Percentiles rank a stretch among this genome's conserved stretches.
Evolutionary conservation across 164 flowering plant species (phyloP).

Genomic region (Dillenia turbinata): DNA sequence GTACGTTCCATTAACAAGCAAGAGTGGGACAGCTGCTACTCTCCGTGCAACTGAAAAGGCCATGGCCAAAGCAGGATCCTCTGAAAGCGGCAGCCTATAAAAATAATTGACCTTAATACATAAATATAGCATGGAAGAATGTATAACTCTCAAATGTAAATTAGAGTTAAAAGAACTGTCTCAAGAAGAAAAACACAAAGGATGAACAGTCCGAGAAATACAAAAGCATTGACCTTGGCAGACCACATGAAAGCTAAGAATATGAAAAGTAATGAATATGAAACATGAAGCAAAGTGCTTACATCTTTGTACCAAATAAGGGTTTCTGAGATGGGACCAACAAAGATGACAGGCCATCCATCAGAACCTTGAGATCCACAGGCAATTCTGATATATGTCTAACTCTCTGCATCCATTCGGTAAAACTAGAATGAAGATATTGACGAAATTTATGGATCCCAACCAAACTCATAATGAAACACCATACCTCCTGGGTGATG

Average conservation of each 20-base stretch:
- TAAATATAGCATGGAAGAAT: too few species aligned
- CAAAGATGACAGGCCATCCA: slow-evolving; percentile 84
- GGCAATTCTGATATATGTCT: slow-evolving; percentile 59
- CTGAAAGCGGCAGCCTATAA: slow-evolving; percentile 81
- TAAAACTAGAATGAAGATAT: slow-evolving; percentile 9
- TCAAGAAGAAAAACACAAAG: background rate
- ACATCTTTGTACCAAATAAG: slow-evolving; percentile 68
- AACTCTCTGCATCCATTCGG: slow-evolving; percentile 54
- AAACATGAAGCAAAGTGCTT: slow-evolving; percentile 18
- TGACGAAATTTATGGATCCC: background rate
- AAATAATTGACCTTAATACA: slow-evolving; percentile 8
- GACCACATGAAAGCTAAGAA: too few species aligned
- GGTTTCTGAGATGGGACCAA: slow-evolving; percentile 69
- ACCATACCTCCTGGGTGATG: slow-evolving; percentile 11
- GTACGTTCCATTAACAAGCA: slow-evolving; percentile 93
- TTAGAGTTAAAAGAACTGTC: background rate
- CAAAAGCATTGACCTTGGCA: background rate
- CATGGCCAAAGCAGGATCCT: slow-evolving; percentile 99
- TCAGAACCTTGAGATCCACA: slow-evolving; percentile 66
- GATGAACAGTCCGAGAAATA: background rate
- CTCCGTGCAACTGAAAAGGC: slow-evolving; percentile 92
- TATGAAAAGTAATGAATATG: too few species aligned
- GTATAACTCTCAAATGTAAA: too few species aligned
- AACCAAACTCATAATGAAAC: too few species aligned
- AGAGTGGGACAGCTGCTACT: slow-evolving; percentile 90